A percentile compares a stretch with the other conserved stretches of the same genome.
phyloP scores from a whole-genome alignment of 2,329 filamentous ascomycete genomes.

The Aspergillus sp. region DNA sequence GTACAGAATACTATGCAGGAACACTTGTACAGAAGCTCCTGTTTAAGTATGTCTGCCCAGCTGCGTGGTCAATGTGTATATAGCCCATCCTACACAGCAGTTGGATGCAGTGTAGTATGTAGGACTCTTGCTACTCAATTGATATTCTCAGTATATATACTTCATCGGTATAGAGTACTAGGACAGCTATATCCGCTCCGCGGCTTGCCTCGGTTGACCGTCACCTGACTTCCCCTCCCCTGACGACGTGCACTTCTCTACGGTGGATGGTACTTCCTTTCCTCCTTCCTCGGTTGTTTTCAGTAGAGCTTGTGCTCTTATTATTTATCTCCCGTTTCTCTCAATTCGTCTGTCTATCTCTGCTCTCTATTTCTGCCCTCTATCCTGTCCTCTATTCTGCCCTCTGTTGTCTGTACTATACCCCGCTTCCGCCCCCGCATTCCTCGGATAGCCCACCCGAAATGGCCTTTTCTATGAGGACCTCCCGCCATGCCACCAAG shows the following conservation, averaged over 20 bases:
- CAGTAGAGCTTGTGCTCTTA: neutral
- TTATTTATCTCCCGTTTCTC: neutral
- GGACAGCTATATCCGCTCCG: conserved; percentile 6
- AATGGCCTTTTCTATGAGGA: conserved; percentile 27
- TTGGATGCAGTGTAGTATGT: too few relatives aligned
- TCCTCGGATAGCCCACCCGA: conserved; percentile 8
- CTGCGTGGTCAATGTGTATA: too few relatives aligned
- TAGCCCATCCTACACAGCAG: too few relatives aligned
- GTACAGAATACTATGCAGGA: too few relatives aligned
- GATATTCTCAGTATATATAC: too few relatives aligned
- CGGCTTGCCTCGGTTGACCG: conserved; percentile 16
- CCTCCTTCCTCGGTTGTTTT: neutral
- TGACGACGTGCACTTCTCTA: neutral
- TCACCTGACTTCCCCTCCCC: too few relatives aligned
- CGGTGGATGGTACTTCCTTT: neutral
- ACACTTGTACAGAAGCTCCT: too few relatives aligned
- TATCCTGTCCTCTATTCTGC: neutral
- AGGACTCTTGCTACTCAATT: too few relatives aligned
- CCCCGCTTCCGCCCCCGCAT: conserved; percentile 2
- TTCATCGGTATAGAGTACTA: neutral
- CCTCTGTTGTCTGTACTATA: neutral
- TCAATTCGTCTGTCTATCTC: too few relatives aligned
- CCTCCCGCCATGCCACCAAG: conserved; percentile 32
- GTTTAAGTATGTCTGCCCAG: too few relatives aligned
- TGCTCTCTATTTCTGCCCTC: neutral